Base-by-base conservation (phyloP, 805 yeast genomes). In the Barnettozyma vustinii region DNA sequence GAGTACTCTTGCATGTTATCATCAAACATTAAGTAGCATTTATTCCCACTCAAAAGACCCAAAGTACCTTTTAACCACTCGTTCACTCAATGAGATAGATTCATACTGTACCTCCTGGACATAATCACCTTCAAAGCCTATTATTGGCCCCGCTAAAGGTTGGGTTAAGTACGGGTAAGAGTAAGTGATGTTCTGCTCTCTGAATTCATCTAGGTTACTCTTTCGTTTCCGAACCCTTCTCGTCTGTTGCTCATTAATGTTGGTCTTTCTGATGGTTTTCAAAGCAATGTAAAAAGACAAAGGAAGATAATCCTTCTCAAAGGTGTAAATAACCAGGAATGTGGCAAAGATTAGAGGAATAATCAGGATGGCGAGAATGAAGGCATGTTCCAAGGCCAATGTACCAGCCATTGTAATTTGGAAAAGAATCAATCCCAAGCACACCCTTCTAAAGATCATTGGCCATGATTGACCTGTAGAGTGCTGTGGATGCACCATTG, bases 391-490 rank as follows among this genome's bases (percentile, higher is more conserved):
- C 12, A 47, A 19, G 1, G 87, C 90, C 55, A 92, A 73, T 1
- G 96, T 83, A 5, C 98, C 98, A 2, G 92, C 92, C 88, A 91
- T 90, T 33, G 96, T 89, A 45, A 92, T 67, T 64, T 94, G 99
- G 65, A 94, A 89, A 18, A 92, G 72, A 23, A 87, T 67, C 27
- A 92, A 67, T 0, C 98, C 98, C 44, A 90, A 59, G 48, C 87
- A 80, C 0, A 91, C 81, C 55, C 99, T 75, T 60, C 96, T 75
- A 58, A 87, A 84, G 8, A 92, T 83, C 55, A 91, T 73, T 1
- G 97, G 96, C 98, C 97, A 92, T 2, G 91, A 91, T 62, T 86
- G 87, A 1, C 98, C 99, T 0, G 97, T 94, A 0, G 97, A 90
- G 68, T 92, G 99, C 40, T 94, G 97, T 4, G 96, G 91, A 65